Conservation (phyloP, 129 eudicot species). For the Escallonia herrerae region DNA sequence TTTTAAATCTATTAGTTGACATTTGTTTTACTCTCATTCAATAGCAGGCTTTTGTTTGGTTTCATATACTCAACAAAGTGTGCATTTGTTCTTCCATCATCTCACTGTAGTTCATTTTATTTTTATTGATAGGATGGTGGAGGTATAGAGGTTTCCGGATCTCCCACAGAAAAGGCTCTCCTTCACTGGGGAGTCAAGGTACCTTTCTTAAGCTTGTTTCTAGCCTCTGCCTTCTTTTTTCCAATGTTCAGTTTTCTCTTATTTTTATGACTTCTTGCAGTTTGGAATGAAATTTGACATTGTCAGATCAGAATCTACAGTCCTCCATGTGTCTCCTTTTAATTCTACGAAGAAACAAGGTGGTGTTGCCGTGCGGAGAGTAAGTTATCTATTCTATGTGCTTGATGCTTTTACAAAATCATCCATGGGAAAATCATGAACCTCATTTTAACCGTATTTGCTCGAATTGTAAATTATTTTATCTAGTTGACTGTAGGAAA, state of each 20-base stretch:
- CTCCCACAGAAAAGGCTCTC: constrained; percentile 93
- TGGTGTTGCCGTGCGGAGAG: constrained; percentile 73
- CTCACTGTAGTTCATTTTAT: constrained; percentile 4
- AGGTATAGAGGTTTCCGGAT: constrained; percentile 70
- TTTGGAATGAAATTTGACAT: constrained; percentile 83
- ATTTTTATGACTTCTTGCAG: constrained; percentile 28
- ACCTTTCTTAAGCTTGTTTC: constrained; percentile 2
- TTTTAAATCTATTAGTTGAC: background rate
- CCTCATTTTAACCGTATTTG: no score
- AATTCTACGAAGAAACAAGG: constrained; percentile 86
- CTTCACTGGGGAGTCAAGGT: constrained; percentile 91
- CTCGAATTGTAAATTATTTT: no score
- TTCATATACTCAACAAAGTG: background rate
- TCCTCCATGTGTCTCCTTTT: constrained; percentile 78
- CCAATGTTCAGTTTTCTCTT: constrained; percentile 9
- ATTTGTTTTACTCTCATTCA: background rate
- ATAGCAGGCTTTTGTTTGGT: background rate
- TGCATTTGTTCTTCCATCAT: background rate
- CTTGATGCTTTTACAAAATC: background rate
- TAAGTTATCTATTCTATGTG: constrained; percentile 18
- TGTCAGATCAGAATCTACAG: constrained; percentile 51
- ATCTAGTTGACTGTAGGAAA: no score
- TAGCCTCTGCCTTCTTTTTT: constrained; percentile 6
- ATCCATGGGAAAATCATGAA: no score
- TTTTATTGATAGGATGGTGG: constrained; percentile 52